Evolutionary conservation across 2,329 filamentous ascomycete genomes (phyloP), one percentile per base, ranked within the genome.

Genomic region (Diaporthe nobilis): DNA sequence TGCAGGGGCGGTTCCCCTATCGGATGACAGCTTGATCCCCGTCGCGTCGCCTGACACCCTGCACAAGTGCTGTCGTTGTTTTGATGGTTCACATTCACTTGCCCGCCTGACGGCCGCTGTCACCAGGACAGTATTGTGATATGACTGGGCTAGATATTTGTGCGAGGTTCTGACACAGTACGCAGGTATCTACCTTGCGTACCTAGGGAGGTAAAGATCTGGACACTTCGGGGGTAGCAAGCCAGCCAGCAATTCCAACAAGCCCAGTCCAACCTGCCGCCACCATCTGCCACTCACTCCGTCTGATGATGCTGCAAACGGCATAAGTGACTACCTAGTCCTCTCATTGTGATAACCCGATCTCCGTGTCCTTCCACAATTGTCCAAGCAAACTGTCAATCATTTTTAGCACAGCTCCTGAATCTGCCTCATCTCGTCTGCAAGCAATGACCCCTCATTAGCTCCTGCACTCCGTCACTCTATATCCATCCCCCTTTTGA

Each of bases 21-120:
- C 49, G 65, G 65, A 70, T 42, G 65, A 39, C 65, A 70, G 49
- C 65, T 70, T 55, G 34, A 70, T 70, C 65, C 65, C 49, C 22
- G 65, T 55, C 34, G 65, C 22, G 65, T 70, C 65, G 65, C 65
- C 49, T 70, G 65, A 70, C 65, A 28, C 20, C 34, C 49, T 39
- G 49, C 65, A 20, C 65, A 34, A 42, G 42, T 55, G 34, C 37
- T 15, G 49, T 17, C 20, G 22, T 61, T 49, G 61, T 13, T 34
- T 22, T 65, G 42, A 42, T 53, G 4, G n/a, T 42, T 34, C 49
- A 39, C 34, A 28, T 20, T 53, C 22, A 47, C 34, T 8, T 39
- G 49, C 65, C 65, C 65, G 34, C 65, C 47, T 70, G 65, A 70
- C 65, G 34, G 49, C 34, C 13, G 25, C 49, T 42, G 65, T 70